Evolutionary conservation across 2,329 filamentous ascomycete species (phyloP), one percentile per base, ranked within the genome.

Genomic region (Xylaria sp.): DNA sequence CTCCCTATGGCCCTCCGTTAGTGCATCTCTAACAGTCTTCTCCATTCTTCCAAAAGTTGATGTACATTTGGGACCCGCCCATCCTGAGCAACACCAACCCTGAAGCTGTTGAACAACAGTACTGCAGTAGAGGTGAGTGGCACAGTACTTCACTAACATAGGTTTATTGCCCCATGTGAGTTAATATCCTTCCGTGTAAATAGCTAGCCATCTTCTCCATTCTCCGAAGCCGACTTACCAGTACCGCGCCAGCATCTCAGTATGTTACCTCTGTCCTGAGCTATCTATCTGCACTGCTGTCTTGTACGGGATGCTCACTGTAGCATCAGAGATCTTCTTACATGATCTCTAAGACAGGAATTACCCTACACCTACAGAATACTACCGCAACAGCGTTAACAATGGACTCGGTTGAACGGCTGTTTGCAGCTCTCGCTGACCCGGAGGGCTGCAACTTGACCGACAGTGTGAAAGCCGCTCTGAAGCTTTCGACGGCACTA

Each of bases 351-450:
- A 12, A n/a, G 37, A 55, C 35, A 55, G 32, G 10, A 42, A 21
- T 21, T 32, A 18, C 8, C 37, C 35, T 29, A 54, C 35, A 23
- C 2, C 18, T 16, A 47, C 27, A 25, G 1, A 55, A 35, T 18
- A 47, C 18, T 13, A 13, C 5, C 25, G 21, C 12, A 8, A 21
- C 5, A 47, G 42, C 6, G 6, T 12, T 18, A 23, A 13, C 4
- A 35, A 60, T 58, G 47, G 62, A 63, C 35, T 32, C 64, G 2
- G 68, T 69, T 10, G 60, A 66, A n/a, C 50, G 67, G 32, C n/a
- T 69, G n/a, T 69, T 66, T 32, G 18, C 40, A 12, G 13, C 21
- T 1, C 13, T 69, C 2, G 4, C 10, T 1, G 59, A 60, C 21
- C 63, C 63, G 0, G 53, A 54, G 1, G 8, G 18, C 8, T 13